Conservation (phyloP, 495 filamentous ascomycete genomes). For the Xylaria cubensis region DNA sequence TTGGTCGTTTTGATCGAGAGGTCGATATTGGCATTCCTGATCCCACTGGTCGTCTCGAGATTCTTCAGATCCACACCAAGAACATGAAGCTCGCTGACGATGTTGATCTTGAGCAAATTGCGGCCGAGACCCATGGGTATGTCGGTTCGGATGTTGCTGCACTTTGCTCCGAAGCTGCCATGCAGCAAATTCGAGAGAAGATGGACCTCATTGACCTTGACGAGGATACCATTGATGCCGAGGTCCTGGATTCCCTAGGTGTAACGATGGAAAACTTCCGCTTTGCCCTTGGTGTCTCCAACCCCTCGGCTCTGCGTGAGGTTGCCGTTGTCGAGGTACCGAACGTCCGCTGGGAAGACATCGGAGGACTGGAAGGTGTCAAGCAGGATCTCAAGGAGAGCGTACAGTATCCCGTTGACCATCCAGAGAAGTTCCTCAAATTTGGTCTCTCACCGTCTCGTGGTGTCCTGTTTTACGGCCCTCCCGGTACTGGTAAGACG, state of each 20-base stretch:
- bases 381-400: conserved; percentile 99
- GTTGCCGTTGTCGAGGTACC: conserved; percentile 99
- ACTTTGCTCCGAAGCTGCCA: conserved; percentile 98
- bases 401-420: conserved; percentile 98
- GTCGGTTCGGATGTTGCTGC: conserved; percentile 98
- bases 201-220: conserved; percentile 99
- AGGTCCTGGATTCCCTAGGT: conserved; percentile 96
- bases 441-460: conserved; percentile 98
- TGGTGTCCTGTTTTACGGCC: conserved; percentile 98
- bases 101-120: conserved; percentile 95
- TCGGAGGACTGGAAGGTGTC: conserved; percentile 96
- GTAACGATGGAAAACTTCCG: conserved; percentile 99
- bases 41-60: conserved; percentile 97
- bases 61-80: conserved; percentile 98
- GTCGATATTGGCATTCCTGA: conserved; percentile 98
- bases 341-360: conserved; percentile 99
- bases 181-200: conserved; percentile 99
- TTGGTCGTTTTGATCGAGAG: conserved; percentile 97
- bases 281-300: conserved; percentile 95
- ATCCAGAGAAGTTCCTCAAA: conserved; percentile 99
- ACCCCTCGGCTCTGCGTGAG: conserved; percentile 97
- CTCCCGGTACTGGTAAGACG: conserved; percentile 99
- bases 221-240: conserved; percentile 98
- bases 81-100: conserved; percentile 99
- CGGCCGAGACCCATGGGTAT: conserved; percentile 97